Percentiles rank a stretch among this genome's conserved stretches.
Evolutionary conservation across 139 green algal genomes (phyloP).

Genomic region (Yamagishiella unicocca): DNA sequence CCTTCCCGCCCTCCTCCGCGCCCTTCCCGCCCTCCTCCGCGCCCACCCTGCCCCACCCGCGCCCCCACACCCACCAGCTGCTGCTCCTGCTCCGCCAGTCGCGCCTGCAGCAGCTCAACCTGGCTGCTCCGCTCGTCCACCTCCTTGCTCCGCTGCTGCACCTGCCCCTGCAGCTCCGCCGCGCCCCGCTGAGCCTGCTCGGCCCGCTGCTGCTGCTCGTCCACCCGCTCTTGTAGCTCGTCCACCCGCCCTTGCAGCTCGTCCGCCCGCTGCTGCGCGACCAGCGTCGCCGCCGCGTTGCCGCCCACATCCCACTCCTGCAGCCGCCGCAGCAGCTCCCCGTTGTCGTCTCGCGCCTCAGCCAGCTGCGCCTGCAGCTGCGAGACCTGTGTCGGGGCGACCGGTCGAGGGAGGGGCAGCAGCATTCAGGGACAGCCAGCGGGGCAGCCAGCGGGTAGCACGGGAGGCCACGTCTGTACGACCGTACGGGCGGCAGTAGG

Average conservation of each 20-base stretch:
- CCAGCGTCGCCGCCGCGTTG: neutral
- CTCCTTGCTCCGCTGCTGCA: neutral
- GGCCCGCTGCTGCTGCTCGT: neutral
- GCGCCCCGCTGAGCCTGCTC: neutral
- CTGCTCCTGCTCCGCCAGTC: neutral
- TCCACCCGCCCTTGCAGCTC: neutral
- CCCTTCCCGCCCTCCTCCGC: neutral
- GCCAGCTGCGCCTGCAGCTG: conserved; percentile 45
- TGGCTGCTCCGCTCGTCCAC: neutral
- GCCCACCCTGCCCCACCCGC: neutral
- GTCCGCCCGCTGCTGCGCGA: neutral
- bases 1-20: too few species aligned
- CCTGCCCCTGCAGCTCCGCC: neutral
- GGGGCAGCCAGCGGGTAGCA: too few species aligned
- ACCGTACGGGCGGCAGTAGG: too few species aligned
- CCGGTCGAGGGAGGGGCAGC: neutral
- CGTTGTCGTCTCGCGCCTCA: conserved; percentile 34
- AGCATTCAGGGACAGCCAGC: neutral
- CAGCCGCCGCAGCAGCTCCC: conserved; percentile 27
- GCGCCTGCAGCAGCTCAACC: neutral
- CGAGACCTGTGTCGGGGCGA: conserved; percentile 6
- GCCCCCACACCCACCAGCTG: conserved; percentile 1
- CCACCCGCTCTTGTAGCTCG: neutral
- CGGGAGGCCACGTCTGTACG: too few species aligned
- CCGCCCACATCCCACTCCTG: conserved; percentile 45